These are phyloP conservation scores for Urochloa ruziziensis DNA, from an alignment of 176 grass and related monocot species.

Conservation along the genomic window DNA sequence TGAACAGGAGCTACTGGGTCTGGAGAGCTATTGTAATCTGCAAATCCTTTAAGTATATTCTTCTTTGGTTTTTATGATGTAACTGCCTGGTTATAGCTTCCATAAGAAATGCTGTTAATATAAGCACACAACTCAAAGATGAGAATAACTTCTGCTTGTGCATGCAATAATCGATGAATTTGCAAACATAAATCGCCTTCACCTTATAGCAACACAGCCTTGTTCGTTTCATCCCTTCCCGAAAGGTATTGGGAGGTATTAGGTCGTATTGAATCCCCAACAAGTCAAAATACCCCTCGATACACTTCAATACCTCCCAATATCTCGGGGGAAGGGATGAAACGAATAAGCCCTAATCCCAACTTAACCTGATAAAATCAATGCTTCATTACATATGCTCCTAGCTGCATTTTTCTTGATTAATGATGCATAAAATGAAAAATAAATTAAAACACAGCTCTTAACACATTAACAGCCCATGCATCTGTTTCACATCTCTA, in stretches of 20 bases:
- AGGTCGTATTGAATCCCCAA: no score
- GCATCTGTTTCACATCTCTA: not conserved
- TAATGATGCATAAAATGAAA: not conserved
- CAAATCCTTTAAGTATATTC: not conserved
- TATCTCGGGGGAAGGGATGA: no score
- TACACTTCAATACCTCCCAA: no score
- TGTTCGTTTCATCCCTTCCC: no score
- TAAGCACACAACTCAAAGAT: constrained; percentile 10
- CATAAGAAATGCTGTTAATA: not conserved
- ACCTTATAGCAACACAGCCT: not conserved
- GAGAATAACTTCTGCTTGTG: not conserved
- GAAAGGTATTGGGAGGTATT: no score
- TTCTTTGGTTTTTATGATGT: not conserved
- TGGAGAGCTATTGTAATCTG: not conserved
- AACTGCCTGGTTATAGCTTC: not conserved
- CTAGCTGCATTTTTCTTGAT: not conserved
- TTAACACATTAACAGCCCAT: not conserved
- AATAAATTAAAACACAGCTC: not conserved
- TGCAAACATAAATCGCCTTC: not conserved
- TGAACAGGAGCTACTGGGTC: not conserved
- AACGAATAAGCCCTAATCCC: no score
- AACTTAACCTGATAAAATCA: not conserved
- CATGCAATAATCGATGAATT: not conserved
- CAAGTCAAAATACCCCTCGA: no score
- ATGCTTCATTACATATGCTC: not conserved